Evolutionary conservation across 495 filamentous ascomycete genomes (phyloP).

Genomic region (Daldinia decipiens): DNA sequence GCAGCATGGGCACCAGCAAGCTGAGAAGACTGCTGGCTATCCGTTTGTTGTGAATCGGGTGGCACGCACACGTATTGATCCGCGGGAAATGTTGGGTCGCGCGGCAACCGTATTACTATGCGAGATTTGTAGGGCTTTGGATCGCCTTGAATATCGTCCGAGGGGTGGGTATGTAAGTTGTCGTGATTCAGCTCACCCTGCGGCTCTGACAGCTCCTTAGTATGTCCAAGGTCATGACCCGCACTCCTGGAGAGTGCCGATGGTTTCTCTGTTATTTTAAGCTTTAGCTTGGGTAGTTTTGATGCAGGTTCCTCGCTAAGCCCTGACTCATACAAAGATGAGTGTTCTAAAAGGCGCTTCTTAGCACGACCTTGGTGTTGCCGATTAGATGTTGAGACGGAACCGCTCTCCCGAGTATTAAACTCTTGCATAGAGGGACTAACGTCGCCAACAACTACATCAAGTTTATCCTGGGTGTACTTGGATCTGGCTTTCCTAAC

Average conservation of each 20-base stretch:
- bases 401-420: conserved; percentile 6
- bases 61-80: conserved; percentile 27
- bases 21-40: conserved; percentile 12
- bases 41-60: conserved; percentile 9
- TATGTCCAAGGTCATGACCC: not conserved
- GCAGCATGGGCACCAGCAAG: not conserved
- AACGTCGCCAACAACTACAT: conserved; percentile 11
- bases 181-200: not conserved
- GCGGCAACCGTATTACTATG: conserved; percentile 31
- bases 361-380: conserved; percentile 3
- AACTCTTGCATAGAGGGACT: not conserved
- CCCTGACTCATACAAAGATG: not conserved
- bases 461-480: conserved; percentile 12
- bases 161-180: not conserved
- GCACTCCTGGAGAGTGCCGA: not conserved
- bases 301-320: conserved; percentile 10
- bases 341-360: conserved; percentile 15
- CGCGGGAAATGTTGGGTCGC: conserved; percentile 22
- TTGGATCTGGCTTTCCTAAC: conserved; percentile 25
- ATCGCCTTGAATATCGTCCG: not conserved
- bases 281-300: conserved; percentile 10
- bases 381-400: conserved; percentile 1
- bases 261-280: conserved; percentile 3
- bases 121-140: not conserved
- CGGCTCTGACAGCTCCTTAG: not conserved